Percentiles rank a stretch among this genome's conserved stretches.
Conservation (phyloP, 2,329 filamentous ascomycete genomes). For the Colletotrichum cordylinicola region DNA sequence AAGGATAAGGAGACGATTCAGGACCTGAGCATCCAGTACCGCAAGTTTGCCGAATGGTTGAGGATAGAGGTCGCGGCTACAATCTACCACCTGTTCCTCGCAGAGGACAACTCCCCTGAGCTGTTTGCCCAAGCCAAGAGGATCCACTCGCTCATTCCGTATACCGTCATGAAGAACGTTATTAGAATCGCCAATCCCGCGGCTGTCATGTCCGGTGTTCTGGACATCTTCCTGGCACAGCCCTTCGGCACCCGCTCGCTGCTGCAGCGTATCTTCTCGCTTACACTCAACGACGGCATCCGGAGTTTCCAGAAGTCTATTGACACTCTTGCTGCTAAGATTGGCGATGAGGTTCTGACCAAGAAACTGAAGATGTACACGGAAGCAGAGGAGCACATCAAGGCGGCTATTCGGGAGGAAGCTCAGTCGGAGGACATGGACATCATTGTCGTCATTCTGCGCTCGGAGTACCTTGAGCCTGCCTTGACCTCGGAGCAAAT, state of each 20-base stretch:
- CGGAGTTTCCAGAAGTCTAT: conserved; percentile 86
- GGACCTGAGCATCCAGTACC: conserved; percentile 92
- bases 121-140: conserved; percentile 92
- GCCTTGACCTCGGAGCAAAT: conserved; percentile 77
- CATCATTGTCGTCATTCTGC: conserved; percentile 82
- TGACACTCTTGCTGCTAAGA: conserved; percentile 75
- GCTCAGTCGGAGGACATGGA: conserved; percentile 78
- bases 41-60: conserved; percentile 98
- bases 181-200: conserved; percentile 96
- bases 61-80: conserved; percentile 97
- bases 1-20: conserved; percentile 86
- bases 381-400: conserved; percentile 76
- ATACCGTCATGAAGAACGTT: conserved; percentile 92
- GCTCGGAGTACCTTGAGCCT: conserved; percentile 78
- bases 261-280: conserved; percentile 91
- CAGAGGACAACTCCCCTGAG: conserved; percentile 97
- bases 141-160: conserved; percentile 94
- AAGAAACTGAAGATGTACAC: conserved; percentile 84
- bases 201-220: conserved; percentile 92
- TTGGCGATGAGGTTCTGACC: conserved; percentile 81
- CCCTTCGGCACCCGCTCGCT: conserved; percentile 90
- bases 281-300: conserved; percentile 91
- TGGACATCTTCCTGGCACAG: conserved; percentile 95
- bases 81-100: conserved; percentile 95
- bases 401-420: conserved; percentile 75